phyloP scores from a whole-genome alignment of 1,284 basidiomycete genomes.

The Boletus sp. region DNA sequence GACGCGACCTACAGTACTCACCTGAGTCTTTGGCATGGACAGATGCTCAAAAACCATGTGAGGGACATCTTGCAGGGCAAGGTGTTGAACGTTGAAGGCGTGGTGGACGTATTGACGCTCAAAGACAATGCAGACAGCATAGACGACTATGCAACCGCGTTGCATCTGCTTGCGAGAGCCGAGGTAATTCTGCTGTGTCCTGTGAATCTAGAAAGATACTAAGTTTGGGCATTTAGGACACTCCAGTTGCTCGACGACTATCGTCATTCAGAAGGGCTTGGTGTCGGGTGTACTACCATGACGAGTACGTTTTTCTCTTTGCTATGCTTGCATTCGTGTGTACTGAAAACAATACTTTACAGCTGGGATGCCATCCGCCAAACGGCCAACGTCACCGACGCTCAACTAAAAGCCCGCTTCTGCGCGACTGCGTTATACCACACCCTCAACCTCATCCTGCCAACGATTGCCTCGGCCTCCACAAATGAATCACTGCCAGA shows the following conservation, averaged over 20 bases:
- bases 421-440: conserved; percentile 66
- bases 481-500: conserved; percentile 38
- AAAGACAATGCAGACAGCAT: conserved; percentile 58
- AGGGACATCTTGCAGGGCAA: conserved; percentile 67
- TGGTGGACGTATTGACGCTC: conserved; percentile 66
- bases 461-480: conserved; percentile 25
- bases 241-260: conserved; percentile 65
- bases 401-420: conserved; percentile 63
- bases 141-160: conserved; percentile 62
- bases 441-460: conserved; percentile 51
- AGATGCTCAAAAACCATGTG: conserved; percentile 66
- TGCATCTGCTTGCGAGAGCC: conserved; percentile 56
- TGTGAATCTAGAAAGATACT: not conserved
- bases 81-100: conserved; percentile 63
- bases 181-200: conserved; percentile 38
- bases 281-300: conserved; percentile 83
- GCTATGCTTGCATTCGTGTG: not conserved
- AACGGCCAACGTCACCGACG: conserved; percentile 67
- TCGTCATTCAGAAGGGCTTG: conserved; percentile 75
- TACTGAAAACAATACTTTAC: conserved; percentile 9
- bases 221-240: conserved; percentile 39
- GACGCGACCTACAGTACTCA: not conserved
- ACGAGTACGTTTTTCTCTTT: conserved; percentile 61
- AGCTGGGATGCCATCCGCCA: conserved; percentile 72
- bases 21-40: not conserved